phyloP scores from a whole-genome alignment of 2,329 filamentous ascomycete genomes.

The Camptophora hylomeconis region DNA sequence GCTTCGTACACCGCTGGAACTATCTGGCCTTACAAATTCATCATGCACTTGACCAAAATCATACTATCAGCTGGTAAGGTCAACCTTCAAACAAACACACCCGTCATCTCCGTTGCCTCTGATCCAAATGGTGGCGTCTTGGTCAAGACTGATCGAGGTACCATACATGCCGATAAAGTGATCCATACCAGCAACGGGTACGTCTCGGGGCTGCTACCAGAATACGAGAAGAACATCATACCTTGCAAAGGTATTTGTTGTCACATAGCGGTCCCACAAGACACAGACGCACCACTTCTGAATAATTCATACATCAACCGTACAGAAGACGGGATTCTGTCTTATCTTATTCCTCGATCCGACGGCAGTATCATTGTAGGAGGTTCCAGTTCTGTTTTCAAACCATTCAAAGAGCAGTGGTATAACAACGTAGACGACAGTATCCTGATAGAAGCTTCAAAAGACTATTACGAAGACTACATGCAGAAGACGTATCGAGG shows the following conservation, averaged over 20 bases:
- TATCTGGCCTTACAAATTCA: constrained; percentile 62
- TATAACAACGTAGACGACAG: constrained; percentile 32
- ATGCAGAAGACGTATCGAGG: constrained; percentile 25
- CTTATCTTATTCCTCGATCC: constrained; percentile 48
- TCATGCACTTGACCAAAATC: constrained; percentile 39
- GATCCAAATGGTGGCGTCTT: neutral
- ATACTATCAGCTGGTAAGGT: constrained; percentile 34
- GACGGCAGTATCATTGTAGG: constrained; percentile 46
- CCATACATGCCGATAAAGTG: constrained; percentile 47
- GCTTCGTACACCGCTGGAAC: constrained; percentile 23
- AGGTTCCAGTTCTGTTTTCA: constrained; percentile 38
- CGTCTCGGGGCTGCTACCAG: constrained; percentile 59
- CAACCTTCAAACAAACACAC: neutral
- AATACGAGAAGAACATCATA: constrained; percentile 57
- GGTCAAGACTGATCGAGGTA: constrained; percentile 54
- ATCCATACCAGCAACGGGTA: constrained; percentile 78
- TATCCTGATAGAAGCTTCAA: constrained; percentile 31
- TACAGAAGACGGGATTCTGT: constrained; percentile 17
- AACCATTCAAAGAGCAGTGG: constrained; percentile 28
- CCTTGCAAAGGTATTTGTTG: constrained; percentile 51
- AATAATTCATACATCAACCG: constrained; percentile 18
- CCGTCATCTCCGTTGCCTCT: neutral
- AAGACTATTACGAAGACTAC: constrained; percentile 26
- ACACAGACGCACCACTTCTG: constrained; percentile 15
- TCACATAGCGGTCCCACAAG: constrained; percentile 19